Conservation (phyloP, 2,329 filamentous ascomycete species). For the Venturia asperata region DNA sequence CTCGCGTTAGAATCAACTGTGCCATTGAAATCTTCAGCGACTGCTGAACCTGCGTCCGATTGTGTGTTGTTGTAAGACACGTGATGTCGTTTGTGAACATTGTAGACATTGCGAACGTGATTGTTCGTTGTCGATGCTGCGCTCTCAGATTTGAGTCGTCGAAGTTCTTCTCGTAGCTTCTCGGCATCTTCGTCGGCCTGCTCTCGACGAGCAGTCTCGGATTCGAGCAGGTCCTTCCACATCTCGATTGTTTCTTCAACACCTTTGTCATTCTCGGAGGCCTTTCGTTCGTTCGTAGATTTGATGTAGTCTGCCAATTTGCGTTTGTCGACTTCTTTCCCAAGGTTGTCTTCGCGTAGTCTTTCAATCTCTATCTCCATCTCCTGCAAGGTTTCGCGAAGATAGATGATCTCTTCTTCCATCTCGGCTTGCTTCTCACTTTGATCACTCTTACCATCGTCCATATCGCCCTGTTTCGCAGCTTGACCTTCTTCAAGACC, state of each 20-base stretch:
- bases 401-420: conserved; percentile 77
- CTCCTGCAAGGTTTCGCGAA: conserved; percentile 79
- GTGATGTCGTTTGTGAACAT: conserved; percentile 34
- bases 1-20: conserved; percentile 32
- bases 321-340: conserved; percentile 76
- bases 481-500: conserved; percentile 48
- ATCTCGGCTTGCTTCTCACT: conserved; percentile 57
- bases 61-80: conserved; percentile 15
- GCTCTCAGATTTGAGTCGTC: conserved; percentile 52
- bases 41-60: conserved; percentile 25
- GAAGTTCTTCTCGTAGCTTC: conserved; percentile 74
- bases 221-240: conserved; percentile 90
- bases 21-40: conserved; percentile 30
- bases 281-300: conserved; percentile 47
- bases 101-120: conserved; percentile 33
- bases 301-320: conserved; percentile 77
- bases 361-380: conserved; percentile 79
- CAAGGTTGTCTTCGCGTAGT: conserved; percentile 67
- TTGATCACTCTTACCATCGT: conserved; percentile 45
- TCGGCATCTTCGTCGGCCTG: conserved; percentile 86
- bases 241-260: conserved; percentile 55
- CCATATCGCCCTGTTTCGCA: conserved; percentile 33
- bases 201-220: conserved; percentile 81
- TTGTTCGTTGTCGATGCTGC: conserved; percentile 31
- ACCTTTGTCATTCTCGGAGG: conserved; percentile 32